Evolutionary conservation across 805 yeast genomes (phyloP).

Genomic region (Teunomyces lycoperdinae): DNA sequence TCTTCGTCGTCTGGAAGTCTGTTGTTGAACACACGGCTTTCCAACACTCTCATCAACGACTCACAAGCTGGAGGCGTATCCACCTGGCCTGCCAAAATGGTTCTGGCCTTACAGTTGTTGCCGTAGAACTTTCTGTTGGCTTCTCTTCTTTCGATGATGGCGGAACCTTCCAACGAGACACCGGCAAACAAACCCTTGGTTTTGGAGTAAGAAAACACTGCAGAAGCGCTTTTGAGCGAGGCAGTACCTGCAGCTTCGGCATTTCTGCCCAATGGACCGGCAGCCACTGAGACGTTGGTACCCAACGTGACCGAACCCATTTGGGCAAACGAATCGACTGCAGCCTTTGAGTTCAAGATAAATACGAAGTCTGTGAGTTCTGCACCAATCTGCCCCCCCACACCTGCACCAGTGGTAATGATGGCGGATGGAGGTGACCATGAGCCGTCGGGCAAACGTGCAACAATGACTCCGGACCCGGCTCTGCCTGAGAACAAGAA

Average conservation of each 20-base stretch:
- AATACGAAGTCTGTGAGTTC: slow-evolving; percentile 96
- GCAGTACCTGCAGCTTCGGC: slow-evolving; percentile 98
- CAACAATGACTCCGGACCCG: slow-evolving; percentile 94
- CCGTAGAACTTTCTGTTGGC: slow-evolving; percentile 96
- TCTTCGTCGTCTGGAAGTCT: slow-evolving; percentile 47
- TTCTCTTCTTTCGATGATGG: slow-evolving; percentile 93
- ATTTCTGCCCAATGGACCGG: slow-evolving; percentile 95
- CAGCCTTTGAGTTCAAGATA: slow-evolving; percentile 79
- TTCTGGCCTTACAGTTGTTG: slow-evolving; percentile 79
- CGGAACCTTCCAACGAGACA: slow-evolving; percentile 94
- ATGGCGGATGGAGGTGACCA: slow-evolving; percentile 99
- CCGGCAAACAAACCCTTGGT: slow-evolving; percentile 98
- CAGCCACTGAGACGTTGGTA: slow-evolving; percentile 92
- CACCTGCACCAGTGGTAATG: slow-evolving; percentile 96
- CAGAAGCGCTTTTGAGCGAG: slow-evolving; percentile 79
- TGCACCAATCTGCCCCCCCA: slow-evolving; percentile 96
- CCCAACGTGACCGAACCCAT: slow-evolving; percentile 93
- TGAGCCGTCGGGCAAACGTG: slow-evolving; percentile 87
- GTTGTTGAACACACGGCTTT: slow-evolving; percentile 75
- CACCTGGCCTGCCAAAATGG: slow-evolving; percentile 80
- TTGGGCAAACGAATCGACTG: slow-evolving; percentile 92
- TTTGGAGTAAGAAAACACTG: slow-evolving; percentile 90
- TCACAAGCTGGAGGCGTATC: slow-evolving; percentile 92
- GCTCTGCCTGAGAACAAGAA: slow-evolving; percentile 95
- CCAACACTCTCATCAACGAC: slow-evolving; percentile 78